Base-by-base conservation (phyloP, 2,329 filamentous ascomycete genomes). In the Cladophialophora carrionii region DNA sequence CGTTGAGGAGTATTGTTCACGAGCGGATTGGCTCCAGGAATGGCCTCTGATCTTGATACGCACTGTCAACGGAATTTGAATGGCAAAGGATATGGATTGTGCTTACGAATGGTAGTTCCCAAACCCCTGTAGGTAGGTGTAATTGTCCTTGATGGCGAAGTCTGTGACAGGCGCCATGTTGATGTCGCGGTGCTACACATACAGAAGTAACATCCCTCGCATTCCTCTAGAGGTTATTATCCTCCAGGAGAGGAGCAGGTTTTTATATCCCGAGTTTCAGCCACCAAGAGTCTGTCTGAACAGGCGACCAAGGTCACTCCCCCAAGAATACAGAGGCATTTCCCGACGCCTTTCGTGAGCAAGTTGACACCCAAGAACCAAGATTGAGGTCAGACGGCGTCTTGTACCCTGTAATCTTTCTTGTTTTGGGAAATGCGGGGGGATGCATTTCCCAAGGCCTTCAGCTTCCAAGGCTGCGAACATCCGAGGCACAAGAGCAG, bases 1-100 rank as follows among this genome's bases (percentile, higher is more conserved):
- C 74, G 75, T 12, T 76, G 76, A 31, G 76, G 76, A 55, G 67
- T 76, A 66, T 78, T 78, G 63, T 76, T 75, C 53, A 74, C 76
- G 7, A 76, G 73, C 61, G 76, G 75, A 69, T 75, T 74, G 41
- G 76, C 78, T 20, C 76, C 76, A 48, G 75, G 73, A n/a, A 78
- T 72, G 53, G 76, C 76, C 67, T 78, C 76, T 31, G 68, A 68
- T 46, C 68, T 70, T 48, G 9, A 48, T 20, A 9, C 26, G 46
- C 26, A 49, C 3, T 24, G 43, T 49, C 52, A n/a, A 20, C 48
- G 26, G n/a, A 10, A 51, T 54, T 34, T 12, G 7, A 26, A n/a
- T 20, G 29, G 41, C 17, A 49, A n/a, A 14, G 22, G 6, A 17
- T 26, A 31, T 49, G 56, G 20, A 17, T 22, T 32, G 20, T 29